A percentile compares a stretch with the other conserved stretches of the same genome.
These are phyloP conservation scores for Meira nashicola DNA, from an alignment of 1,284 basidiomycete genomes.

Conservation along the genomic window DNA sequence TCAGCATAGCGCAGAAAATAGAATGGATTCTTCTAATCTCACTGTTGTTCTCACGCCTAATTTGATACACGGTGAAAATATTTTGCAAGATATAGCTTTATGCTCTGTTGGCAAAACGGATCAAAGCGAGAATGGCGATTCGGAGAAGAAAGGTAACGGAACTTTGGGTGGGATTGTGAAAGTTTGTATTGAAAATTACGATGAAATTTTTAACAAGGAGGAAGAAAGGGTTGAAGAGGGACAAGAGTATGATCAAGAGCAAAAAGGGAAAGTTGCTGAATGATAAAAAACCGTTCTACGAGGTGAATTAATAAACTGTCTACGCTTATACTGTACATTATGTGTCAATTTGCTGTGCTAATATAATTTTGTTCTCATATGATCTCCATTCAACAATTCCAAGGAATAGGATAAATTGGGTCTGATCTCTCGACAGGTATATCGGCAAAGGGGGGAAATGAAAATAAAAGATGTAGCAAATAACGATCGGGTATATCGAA, in stretches of 20 bases:
- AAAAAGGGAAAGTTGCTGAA: too few relatives aligned
- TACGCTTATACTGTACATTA: too few relatives aligned
- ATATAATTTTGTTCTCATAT: too few relatives aligned
- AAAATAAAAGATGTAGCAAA: too few relatives aligned
- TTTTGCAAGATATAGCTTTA: constrained; percentile 33
- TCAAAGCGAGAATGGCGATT: constrained; percentile 59
- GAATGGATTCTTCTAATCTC: constrained; percentile 77
- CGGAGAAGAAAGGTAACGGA: constrained; percentile 52
- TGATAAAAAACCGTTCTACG: too few relatives aligned
- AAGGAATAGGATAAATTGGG: too few relatives aligned
- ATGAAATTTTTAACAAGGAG: constrained; percentile 73
- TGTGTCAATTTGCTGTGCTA: too few relatives aligned
- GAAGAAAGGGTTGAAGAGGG: constrained; percentile 21
- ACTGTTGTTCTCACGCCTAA: constrained; percentile 73
- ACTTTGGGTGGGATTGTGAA: constrained; percentile 69
- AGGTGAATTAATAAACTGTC: too few relatives aligned
- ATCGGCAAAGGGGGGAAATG: too few relatives aligned
- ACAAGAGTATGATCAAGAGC: constrained; percentile 53
- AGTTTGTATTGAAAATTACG: constrained; percentile 73
- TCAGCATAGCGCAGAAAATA: constrained; percentile 62
- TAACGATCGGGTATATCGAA: too few relatives aligned
- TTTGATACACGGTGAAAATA: constrained; percentile 54
- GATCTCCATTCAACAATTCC: too few relatives aligned
- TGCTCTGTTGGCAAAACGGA: constrained; percentile 67
- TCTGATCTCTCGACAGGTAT: too few relatives aligned